A percentile compares a stretch with the other conserved stretches of the same genome.
Evolutionary conservation across 345 rosid genomes (phyloP).

Genomic region (Raphanus sativus): DNA sequence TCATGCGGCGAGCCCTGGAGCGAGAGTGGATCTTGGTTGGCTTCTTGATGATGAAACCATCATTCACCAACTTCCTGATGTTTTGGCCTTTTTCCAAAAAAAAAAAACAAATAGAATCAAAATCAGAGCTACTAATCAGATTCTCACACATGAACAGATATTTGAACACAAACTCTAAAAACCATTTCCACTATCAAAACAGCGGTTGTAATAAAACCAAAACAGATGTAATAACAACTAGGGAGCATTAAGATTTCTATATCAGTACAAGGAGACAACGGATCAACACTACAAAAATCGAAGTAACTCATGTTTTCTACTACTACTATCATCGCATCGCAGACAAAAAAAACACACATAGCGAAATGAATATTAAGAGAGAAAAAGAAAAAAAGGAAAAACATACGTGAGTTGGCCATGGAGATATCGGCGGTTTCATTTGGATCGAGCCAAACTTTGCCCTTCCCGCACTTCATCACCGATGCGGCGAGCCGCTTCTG

Average conservation of each 20-base stretch:
- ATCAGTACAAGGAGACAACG: not conserved
- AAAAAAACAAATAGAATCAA: not conserved
- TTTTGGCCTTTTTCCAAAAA: constrained; percentile 54
- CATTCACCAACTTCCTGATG: constrained; percentile 91
- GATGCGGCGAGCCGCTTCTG: constrained; percentile 44
- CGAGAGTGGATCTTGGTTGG: constrained; percentile 98
- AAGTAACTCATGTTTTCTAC: not conserved
- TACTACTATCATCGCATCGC: not conserved
- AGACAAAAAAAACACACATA: not conserved
- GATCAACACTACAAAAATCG: not conserved
- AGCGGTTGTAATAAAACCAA: not conserved
- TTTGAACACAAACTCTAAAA: too few relatives aligned
- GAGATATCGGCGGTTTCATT: constrained; percentile 40
- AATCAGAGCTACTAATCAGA: too few relatives aligned
- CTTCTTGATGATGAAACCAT: constrained; percentile 95
- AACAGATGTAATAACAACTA: not conserved
- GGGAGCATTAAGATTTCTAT: not conserved
- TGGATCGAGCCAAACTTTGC: constrained; percentile 43
- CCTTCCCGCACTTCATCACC: constrained; percentile 44
- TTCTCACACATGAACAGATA: not conserved
- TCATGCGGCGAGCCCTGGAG: constrained; percentile 89
- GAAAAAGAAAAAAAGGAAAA: not conserved
- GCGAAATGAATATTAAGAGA: not conserved
- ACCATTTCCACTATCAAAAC: too few relatives aligned
- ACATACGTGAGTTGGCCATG: constrained; percentile 42